Percentiles rank a stretch among this genome's conserved stretches.
Evolutionary conservation across 306 rosid genomes (phyloP).

Genomic region (Rosa chinensis): DNA sequence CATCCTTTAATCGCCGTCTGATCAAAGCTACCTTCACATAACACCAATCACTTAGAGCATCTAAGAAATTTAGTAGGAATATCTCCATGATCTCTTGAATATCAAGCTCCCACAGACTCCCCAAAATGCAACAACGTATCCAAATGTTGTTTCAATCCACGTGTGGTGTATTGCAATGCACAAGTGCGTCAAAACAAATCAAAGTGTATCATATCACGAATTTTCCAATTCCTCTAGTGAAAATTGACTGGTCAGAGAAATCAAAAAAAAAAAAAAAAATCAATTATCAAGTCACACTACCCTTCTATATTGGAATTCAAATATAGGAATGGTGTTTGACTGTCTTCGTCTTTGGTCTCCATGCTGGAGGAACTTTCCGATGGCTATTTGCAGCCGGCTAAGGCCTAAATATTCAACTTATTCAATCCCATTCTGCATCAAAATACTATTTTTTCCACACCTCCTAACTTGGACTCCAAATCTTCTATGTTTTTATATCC

Average conservation of each 20-base stretch:
- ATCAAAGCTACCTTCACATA: no score
- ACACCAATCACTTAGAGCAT: no score
- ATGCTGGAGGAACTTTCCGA: not conserved
- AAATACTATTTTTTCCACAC: not conserved
- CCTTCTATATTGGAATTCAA: slow-evolving; percentile 18
- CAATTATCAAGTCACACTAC: no score
- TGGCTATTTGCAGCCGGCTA: slow-evolving; percentile 16
- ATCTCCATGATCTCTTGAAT: no score
- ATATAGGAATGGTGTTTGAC: not conserved
- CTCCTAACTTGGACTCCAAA: slow-evolving; percentile 21
- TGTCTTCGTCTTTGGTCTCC: not conserved
- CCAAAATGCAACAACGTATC: no score
- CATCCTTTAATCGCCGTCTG: no score
- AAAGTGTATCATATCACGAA: not conserved
- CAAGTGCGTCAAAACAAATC: not conserved
- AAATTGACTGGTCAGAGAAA: no score
- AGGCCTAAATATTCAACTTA: not conserved
- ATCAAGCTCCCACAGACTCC: no score
- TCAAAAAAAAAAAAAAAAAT: no score
- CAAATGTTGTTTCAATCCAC: not conserved
- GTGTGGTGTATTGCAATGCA: not conserved
- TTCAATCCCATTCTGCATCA: not conserved
- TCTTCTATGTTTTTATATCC: not conserved
- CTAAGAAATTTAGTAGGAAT: no score
- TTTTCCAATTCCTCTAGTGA: no score